Conservation (phyloP, 2,329 filamentous ascomycete genomes). For the Dryadomyces quercus-mongolicae region DNA sequence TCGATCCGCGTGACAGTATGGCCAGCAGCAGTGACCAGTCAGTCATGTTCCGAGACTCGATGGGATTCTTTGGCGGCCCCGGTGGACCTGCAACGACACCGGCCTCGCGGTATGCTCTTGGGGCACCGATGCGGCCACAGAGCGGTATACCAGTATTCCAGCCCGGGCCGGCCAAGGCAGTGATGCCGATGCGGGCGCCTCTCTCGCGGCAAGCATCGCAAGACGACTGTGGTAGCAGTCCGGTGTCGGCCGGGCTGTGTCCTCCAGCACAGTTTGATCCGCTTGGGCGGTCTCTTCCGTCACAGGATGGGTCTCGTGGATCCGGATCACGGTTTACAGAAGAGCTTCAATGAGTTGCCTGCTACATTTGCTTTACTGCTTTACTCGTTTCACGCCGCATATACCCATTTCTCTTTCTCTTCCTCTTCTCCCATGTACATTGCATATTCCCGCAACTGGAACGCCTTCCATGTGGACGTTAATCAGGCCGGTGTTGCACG, state of each 20-base stretch:
- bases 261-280: constrained; percentile 9
- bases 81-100: constrained; percentile 15
- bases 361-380: neutral
- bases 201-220: constrained; percentile 41
- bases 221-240: neutral
- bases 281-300: constrained; percentile 10
- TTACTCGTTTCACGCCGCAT: neutral
- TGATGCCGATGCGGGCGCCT: constrained; percentile 27
- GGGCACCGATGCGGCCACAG: constrained; percentile 45
- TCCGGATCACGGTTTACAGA: constrained; percentile 13
- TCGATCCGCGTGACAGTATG: constrained; percentile 16
- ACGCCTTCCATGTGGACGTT: too few species aligned
- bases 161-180: constrained; percentile 46
- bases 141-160: constrained; percentile 50
- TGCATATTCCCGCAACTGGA: neutral
- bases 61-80: constrained; percentile 17
- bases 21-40: constrained; percentile 3
- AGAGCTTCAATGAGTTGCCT: neutral
- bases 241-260: too few species aligned
- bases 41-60: constrained; percentile 15
- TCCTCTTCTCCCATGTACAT: neutral
- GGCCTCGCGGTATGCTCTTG: constrained; percentile 33
- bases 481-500: too few species aligned
- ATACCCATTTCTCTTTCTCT: neutral
- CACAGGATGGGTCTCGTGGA: constrained; percentile 10